phyloP scores from a whole-genome alignment of 2,329 filamentous ascomycete species.

The Fusarium sp. region DNA sequence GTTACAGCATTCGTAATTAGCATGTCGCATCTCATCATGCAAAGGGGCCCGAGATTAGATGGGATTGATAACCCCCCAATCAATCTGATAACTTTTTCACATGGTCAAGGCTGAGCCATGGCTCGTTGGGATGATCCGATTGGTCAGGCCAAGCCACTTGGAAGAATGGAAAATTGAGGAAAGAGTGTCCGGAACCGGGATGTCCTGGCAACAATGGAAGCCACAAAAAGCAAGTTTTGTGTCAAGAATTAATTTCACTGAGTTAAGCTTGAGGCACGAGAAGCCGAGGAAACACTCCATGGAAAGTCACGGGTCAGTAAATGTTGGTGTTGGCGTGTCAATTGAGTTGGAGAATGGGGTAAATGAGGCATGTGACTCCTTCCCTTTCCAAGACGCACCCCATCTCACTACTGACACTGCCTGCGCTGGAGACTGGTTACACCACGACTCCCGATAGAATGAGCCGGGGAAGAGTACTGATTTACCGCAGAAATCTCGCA shows the following conservation, averaged over 20 bases:
- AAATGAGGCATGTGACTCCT: constrained; percentile 37
- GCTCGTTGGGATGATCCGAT: constrained; percentile 34
- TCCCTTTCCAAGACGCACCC: constrained; percentile 20
- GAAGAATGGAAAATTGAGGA: constrained; percentile 13
- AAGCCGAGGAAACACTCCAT: background rate
- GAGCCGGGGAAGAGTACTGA: background rate
- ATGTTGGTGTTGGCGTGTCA: background rate
- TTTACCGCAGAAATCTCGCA: background rate
- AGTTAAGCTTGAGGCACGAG: background rate
- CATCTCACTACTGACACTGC: constrained; percentile 3
- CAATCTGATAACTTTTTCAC: constrained; percentile 36
- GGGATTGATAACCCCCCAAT: constrained; percentile 45
- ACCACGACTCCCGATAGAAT: background rate
- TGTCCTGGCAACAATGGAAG: background rate
- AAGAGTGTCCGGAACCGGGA: constrained; percentile 3
- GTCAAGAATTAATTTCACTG: background rate
- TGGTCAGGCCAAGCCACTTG: constrained; percentile 14
- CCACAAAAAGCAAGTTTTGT: background rate
- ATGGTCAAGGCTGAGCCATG: constrained; percentile 17
- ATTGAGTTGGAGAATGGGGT: background rate
- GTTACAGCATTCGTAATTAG: constrained; percentile 3
- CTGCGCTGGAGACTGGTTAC: background rate
- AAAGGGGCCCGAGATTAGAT: constrained; percentile 45
- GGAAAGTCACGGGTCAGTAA: background rate
- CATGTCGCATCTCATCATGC: constrained; percentile 18